Base-by-base conservation (phyloP, 2,329 filamentous ascomycete genomes). In the Fusarium sp. region DNA sequence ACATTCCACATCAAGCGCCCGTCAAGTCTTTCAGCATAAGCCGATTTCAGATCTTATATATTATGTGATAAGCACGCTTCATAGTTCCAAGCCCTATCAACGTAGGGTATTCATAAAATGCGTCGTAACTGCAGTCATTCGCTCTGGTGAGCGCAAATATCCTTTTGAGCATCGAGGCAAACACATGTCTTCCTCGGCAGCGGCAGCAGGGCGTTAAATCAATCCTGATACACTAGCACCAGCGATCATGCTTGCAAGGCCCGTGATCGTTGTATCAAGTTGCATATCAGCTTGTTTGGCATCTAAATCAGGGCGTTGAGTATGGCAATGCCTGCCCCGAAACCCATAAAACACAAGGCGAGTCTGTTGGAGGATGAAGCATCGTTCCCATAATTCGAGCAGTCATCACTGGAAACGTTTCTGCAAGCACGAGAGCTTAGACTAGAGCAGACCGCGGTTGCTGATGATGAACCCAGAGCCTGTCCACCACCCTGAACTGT, bases 381-480 rank as follows among this genome's bases (percentile, higher is more conserved):
- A 38, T 38, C 49, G 15, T 71, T 72, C n/a, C 69, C 74, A 23
- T 71, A 78, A 23, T 75, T 67, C 6, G 68, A 63, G 76, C 87
- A 89, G 60, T 84, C 79, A 18, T 81, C 81, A 28, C 79, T 79
- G 44, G 83, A 80, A 12, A 88, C 74, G 43, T 82, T 81, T 28
- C 83, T 82, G 74, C 89, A 91, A 28, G 87, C 89, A 60, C 81
- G 80, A 7, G 83, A 85, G 65, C 87, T 89, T 67, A 91, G 78
- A 68, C 87, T 89, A 42, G 83, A 85, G 80, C 89, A 91, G 50
- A 91, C 83, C 25, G 85, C 85, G 3, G 85, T 87, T 16, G 88
- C 89, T 10, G 85, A 83, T 10, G 85, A 83, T 8, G 83, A 69
- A 7, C 83, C 85, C 13, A 88, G 74, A 35, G 82, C 83, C 30